Conservation (phyloP, 1,139 yeast genomes). For the Kodamaea alishanica region DNA sequence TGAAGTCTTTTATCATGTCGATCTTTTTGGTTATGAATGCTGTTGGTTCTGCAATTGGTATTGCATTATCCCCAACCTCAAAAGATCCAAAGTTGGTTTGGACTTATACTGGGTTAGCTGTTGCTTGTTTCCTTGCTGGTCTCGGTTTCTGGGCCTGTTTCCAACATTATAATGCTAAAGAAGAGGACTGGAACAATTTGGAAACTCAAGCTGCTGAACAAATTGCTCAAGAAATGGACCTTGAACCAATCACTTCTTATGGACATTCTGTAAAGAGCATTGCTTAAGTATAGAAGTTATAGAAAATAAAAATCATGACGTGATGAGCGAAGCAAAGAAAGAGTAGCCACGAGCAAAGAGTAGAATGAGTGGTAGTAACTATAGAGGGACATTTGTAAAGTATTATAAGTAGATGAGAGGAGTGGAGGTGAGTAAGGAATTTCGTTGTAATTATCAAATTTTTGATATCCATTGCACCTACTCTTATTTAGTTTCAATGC, state of each 20-base stretch:
- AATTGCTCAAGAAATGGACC: conserved; percentile 8
- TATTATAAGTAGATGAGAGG: too few relatives aligned
- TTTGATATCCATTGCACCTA: too few relatives aligned
- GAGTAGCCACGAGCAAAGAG: too few relatives aligned
- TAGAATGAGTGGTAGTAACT: too few relatives aligned
- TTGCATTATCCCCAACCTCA: conserved; percentile 64
- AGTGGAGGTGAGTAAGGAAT: too few relatives aligned
- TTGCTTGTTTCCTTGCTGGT: conserved; percentile 59
- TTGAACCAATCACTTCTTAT: conserved; percentile 14
- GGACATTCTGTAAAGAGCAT: conserved; percentile 15
- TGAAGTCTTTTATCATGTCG: conserved; percentile 67
- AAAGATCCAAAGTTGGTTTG: conserved; percentile 66
- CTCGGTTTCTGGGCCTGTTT: conserved; percentile 58
- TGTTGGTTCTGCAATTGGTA: conserved; percentile 68
- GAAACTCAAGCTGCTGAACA: conserved; percentile 32
- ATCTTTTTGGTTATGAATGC: conserved; percentile 61
- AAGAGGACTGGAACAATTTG: conserved; percentile 59
- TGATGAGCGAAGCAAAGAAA: too few relatives aligned
- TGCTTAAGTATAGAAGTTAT: conserved; percentile 7
- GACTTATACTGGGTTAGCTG: conserved; percentile 62
- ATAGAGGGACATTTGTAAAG: too few relatives aligned
- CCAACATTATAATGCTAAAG: conserved; percentile 52
- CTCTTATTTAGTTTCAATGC: too few relatives aligned
- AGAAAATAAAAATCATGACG: too few relatives aligned
- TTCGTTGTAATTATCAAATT: too few relatives aligned